phyloP scores from a whole-genome alignment of 805 yeast genomes.

The Metschnikowia santaceciliae region DNA sequence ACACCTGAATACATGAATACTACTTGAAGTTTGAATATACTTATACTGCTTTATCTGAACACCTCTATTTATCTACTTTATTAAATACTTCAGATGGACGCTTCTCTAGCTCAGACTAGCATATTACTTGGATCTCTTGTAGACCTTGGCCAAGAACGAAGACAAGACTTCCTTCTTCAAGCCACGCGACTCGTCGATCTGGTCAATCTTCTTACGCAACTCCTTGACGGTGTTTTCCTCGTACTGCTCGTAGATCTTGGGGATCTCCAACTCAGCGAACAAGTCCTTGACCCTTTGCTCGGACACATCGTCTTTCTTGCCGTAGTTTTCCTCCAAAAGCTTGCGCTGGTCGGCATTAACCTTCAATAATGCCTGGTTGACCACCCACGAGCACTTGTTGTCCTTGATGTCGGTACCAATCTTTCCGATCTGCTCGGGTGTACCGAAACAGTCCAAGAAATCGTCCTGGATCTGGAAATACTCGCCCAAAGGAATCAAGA shows the following conservation, averaged over 20 bases:
- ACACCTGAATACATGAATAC: no score
- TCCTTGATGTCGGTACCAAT: conserved; percentile 98
- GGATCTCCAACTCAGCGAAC: conserved; percentile 70
- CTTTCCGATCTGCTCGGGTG: conserved; percentile 96
- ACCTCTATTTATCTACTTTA: no score
- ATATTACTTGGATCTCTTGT: conserved; percentile 79
- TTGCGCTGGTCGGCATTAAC: conserved; percentile 79
- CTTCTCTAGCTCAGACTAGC: neutral
- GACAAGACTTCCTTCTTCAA: conserved; percentile 83
- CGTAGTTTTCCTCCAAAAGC: conserved; percentile 83
- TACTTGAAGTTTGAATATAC: no score
- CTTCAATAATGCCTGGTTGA: conserved; percentile 83
- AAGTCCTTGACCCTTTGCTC: conserved; percentile 72
- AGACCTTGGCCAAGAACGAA: conserved; percentile 82
- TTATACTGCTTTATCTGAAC: no score
- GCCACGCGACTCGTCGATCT: conserved; percentile 87
- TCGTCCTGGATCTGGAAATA: conserved; percentile 99
- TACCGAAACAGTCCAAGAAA: conserved; percentile 93
- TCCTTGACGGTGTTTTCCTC: conserved; percentile 74
- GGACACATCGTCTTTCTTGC: conserved; percentile 64
- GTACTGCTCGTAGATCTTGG: conserved; percentile 66
- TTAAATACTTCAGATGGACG: no score
- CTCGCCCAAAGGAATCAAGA: conserved; percentile 92
- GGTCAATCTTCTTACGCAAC: conserved; percentile 59
- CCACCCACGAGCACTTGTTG: conserved; percentile 97